Percentiles rank a stretch among this genome's conserved stretches.
Conservation (phyloP, 2,329 filamentous ascomycete species). For the Aureobasidium sp. region DNA sequence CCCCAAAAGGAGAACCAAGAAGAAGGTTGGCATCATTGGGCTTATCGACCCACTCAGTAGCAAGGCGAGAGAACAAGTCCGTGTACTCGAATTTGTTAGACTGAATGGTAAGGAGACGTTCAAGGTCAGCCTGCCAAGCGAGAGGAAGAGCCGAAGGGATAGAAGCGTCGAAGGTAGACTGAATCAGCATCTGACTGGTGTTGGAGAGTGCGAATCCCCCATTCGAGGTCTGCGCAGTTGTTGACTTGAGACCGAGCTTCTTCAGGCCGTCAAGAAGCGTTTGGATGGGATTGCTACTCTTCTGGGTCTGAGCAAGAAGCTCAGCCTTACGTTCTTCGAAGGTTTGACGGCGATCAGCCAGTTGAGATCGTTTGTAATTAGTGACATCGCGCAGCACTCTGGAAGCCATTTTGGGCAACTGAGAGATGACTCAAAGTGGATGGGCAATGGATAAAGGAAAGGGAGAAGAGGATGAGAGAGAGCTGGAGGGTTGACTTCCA, state of each 20-base stretch:
- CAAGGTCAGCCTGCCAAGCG: constrained; percentile 24
- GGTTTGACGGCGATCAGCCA: constrained; percentile 3
- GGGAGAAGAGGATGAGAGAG: not conserved
- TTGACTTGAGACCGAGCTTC: constrained; percentile 16
- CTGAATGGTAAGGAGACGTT: constrained; percentile 36
- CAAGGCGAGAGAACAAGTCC: constrained; percentile 40
- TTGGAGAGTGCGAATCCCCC: constrained; percentile 13
- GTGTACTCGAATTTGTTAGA: constrained; percentile 41
- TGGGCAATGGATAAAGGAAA: not conserved
- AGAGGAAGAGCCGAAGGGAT: constrained; percentile 14
- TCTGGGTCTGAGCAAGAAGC: constrained; percentile 5
- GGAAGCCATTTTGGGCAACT: constrained; percentile 16
- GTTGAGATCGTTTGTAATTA: constrained; percentile 17
- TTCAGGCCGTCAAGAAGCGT: constrained; percentile 16
- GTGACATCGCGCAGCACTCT: constrained; percentile 18
- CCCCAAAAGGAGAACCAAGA: constrained; percentile 13
- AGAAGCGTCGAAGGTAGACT: constrained; percentile 17
- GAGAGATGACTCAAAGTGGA: not conserved
- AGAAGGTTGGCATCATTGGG: constrained; percentile 22
- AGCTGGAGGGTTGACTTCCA: constrained; percentile 4
- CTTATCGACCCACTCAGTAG: constrained; percentile 42
- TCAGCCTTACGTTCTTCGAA: constrained; percentile 10
- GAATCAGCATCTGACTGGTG: constrained; percentile 13
- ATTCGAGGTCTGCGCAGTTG: not conserved
- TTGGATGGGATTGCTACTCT: not conserved